A percentile compares a stretch with the other conserved stretches of the same genome.
These are phyloP conservation scores for Pseudohyphozyma bogoriensis DNA, from an alignment of 768 basidiomycete species.

Conservation along the genomic window DNA sequence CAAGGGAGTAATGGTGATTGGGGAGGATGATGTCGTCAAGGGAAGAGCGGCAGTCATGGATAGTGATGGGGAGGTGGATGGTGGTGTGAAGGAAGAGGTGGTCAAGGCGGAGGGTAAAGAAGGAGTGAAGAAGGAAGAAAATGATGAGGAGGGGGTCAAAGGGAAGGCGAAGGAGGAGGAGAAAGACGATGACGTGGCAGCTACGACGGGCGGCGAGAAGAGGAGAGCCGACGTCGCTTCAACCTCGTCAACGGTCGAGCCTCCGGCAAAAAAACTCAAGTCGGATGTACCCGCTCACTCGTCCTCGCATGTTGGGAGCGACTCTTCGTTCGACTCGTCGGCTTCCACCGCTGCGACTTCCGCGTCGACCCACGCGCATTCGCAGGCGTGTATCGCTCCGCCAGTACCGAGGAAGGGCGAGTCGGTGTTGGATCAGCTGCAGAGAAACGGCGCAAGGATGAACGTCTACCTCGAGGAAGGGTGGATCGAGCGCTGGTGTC, in stretches of 20 bases:
- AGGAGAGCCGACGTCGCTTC: constrained; percentile 1
- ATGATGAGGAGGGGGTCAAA: background rate
- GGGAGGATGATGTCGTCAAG: background rate
- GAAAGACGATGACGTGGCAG: background rate
- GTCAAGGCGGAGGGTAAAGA: background rate
- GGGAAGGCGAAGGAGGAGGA: background rate
- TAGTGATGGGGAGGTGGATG: constrained; percentile 1
- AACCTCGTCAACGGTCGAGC: background rate
- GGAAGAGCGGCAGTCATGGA: constrained; percentile 1
- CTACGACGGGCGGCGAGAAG: constrained; percentile 3
- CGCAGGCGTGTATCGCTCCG: constrained; percentile 4
- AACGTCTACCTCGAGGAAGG: constrained; percentile 30
- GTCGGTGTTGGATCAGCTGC: constrained; percentile 7
- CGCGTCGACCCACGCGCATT: background rate
- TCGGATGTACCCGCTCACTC: background rate
- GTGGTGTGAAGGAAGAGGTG: background rate
- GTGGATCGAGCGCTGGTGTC: constrained; percentile 26
- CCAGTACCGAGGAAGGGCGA: background rate
- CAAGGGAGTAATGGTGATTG: constrained; percentile 14
- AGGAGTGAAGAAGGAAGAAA: background rate
- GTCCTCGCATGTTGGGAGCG: background rate
- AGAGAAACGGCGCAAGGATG: background rate
- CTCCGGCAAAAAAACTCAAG: background rate
- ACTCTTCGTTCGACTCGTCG: background rate
- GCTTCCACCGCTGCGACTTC: background rate